phyloP scores from a whole-genome alignment of 2,329 filamentous ascomycete species.

The Paramyrothecium roridum region DNA sequence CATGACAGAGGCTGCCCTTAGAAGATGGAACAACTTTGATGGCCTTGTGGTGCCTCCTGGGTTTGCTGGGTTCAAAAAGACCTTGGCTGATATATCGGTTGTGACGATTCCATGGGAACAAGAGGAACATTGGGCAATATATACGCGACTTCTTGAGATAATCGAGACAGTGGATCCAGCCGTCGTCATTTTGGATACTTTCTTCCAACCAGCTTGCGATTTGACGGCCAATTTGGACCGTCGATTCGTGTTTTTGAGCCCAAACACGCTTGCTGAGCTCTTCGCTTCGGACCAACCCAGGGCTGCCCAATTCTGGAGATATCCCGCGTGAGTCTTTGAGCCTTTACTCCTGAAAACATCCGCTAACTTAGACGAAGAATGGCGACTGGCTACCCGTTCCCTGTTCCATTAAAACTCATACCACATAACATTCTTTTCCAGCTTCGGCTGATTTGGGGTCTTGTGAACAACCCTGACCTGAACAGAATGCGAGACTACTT shows the following conservation, averaged over 20 bases:
- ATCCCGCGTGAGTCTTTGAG: not conserved
- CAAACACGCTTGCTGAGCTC: not conserved
- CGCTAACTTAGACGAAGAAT: slow-evolving; percentile 20
- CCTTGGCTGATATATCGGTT: not conserved
- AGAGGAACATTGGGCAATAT: not conserved
- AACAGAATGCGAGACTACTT: not conserved
- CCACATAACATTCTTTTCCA: slow-evolving; percentile 32
- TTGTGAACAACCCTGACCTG: slow-evolving; percentile 4
- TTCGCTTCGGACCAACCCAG: not conserved
- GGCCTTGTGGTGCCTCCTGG: not conserved
- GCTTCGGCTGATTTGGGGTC: slow-evolving; percentile 10
- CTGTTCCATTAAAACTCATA: slow-evolving; percentile 38
- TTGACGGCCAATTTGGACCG: not conserved
- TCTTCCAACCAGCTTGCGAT: not conserved
- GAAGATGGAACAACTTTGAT: not conserved
- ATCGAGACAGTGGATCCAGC: not conserved
- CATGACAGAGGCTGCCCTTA: not conserved
- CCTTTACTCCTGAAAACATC: not conserved
- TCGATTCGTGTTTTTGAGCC: not conserved
- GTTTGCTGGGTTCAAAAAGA: not conserved
- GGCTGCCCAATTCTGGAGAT: not conserved
- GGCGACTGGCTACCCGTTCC: slow-evolving; percentile 38
- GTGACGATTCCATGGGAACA: not conserved
- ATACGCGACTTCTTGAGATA: not conserved
- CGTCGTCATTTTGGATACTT: not conserved